phyloP scores from a whole-genome alignment of 2,329 filamentous ascomycete species.

The Ceratocystis alfenasii region DNA sequence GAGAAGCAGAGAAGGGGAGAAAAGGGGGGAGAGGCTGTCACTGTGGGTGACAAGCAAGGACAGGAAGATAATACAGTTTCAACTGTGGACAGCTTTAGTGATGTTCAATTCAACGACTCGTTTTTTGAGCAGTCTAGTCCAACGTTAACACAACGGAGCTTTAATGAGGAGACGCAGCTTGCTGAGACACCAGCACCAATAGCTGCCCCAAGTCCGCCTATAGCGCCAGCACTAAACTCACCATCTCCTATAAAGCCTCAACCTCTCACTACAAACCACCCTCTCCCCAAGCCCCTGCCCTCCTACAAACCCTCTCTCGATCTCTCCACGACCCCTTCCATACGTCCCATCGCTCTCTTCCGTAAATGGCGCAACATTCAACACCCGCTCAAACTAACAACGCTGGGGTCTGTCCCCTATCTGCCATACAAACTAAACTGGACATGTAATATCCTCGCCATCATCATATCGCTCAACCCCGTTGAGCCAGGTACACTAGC shows the following conservation, averaged over 20 bases:
- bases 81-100: constrained; percentile 14
- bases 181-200: background rate
- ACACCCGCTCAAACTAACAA: constrained; percentile 41
- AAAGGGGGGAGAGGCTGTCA: background rate
- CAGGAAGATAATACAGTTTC: background rate
- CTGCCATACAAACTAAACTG: constrained; percentile 48
- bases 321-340: background rate
- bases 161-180: background rate
- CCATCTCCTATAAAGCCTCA: background rate
- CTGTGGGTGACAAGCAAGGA: background rate
- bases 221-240: background rate
- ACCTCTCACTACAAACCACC: constrained; percentile 29
- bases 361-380: constrained; percentile 33
- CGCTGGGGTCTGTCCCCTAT: constrained; percentile 38
- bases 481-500: constrained; percentile 41
- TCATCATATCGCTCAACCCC: constrained; percentile 37
- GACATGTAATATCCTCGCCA: constrained; percentile 43
- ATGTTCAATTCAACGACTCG: constrained; percentile 18
- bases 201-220: background rate
- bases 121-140: constrained; percentile 17
- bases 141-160: background rate
- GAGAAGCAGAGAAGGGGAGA: too few species aligned
- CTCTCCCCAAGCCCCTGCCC: constrained; percentile 13
- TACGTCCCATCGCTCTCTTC: constrained; percentile 30
- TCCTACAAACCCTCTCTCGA: constrained; percentile 11